Evolutionary conservation across 163 green algal species (phyloP).

Genomic region (Scenedesmus sp.): DNA sequence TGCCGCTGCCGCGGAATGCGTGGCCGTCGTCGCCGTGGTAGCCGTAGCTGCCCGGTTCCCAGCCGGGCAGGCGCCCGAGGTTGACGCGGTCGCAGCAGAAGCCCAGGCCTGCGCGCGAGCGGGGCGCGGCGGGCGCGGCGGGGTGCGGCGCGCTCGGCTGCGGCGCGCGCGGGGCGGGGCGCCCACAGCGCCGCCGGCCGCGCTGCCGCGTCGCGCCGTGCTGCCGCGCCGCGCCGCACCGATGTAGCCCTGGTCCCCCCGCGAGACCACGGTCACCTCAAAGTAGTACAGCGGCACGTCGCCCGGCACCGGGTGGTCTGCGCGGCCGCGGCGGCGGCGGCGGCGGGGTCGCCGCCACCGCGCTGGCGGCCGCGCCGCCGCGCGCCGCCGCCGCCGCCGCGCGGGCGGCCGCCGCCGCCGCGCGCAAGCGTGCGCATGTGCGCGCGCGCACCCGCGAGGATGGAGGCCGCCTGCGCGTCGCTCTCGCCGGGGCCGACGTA

Average conservation of each 20-base stretch:
- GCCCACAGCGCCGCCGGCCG: no score
- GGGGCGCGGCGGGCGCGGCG: no score
- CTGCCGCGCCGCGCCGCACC: slow-evolving; percentile 21
- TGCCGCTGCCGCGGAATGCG: slow-evolving; percentile 73
- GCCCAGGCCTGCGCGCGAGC: slow-evolving; percentile 41
- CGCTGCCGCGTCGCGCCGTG: no score
- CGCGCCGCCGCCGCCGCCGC: no score
- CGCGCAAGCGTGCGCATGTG: no score
- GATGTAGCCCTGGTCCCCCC: slow-evolving; percentile 66
- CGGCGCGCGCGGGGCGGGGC: no score
- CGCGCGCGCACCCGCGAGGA: no score
- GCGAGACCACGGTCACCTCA: slow-evolving; percentile 74
- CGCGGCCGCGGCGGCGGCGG: no score
- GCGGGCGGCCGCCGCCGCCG: no score
- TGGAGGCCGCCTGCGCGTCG: slow-evolving; percentile 79
- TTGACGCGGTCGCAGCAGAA: slow-evolving; percentile 75
- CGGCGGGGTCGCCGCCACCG: no score
- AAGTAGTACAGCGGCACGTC: slow-evolving; percentile 86
- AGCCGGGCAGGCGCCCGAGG: slow-evolving; percentile 79
- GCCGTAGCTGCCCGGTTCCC: slow-evolving; percentile 83
- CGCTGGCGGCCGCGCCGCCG: no score
- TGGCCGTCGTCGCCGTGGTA: slow-evolving; percentile 93
- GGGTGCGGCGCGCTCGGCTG: no score
- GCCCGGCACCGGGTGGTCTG: slow-evolving; percentile 73
- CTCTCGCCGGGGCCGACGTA: slow-evolving; percentile 72